Conservation (phyloP, 2,329 filamentous ascomycete species). For the Curvularia verruculosa region DNA sequence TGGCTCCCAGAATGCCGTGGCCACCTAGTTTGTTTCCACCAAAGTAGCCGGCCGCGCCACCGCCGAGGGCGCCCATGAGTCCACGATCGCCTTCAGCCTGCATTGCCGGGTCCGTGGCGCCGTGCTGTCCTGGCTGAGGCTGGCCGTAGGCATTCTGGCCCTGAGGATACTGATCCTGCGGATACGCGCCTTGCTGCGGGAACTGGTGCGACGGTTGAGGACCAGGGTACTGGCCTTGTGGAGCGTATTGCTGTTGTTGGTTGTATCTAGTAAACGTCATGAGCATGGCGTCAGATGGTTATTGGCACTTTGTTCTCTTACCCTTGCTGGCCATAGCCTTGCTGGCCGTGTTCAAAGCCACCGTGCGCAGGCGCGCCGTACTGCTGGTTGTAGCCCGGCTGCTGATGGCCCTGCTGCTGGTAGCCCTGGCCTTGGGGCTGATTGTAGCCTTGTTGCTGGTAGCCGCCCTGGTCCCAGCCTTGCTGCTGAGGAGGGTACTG, state of each 20-base stretch:
- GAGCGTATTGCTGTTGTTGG: conserved; percentile 29
- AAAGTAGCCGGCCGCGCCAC: conserved; percentile 63
- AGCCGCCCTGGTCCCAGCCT: conserved; percentile 40
- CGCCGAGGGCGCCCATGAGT: conserved; percentile 62
- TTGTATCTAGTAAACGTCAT: conserved; percentile 28
- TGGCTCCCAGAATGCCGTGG: conserved; percentile 63
- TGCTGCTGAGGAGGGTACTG: conserved; percentile 40
- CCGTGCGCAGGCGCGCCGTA: conserved; percentile 57
- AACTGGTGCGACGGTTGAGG: conserved; percentile 45
- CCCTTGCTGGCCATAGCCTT: conserved; percentile 46
- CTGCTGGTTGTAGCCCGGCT: conserved; percentile 38
- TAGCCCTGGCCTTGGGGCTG: conserved; percentile 39
- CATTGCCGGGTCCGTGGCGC: conserved; percentile 53
- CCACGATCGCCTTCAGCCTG: conserved; percentile 63
- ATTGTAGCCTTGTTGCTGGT: conserved; percentile 40
- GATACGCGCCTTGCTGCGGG: conserved; percentile 52
- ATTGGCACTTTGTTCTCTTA: conserved; percentile 19
- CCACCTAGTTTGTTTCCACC: conserved; percentile 61
- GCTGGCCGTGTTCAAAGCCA: conserved; percentile 58
- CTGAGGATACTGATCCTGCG: conserved; percentile 47
- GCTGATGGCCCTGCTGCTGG: conserved; percentile 40
- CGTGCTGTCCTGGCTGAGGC: conserved; percentile 45
- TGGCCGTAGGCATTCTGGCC: conserved; percentile 43
- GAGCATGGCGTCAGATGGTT: background rate
- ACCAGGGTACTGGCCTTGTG: conserved; percentile 40